Evolutionary conservation across 768 basidiomycete species (phyloP), one percentile per base, ranked within the genome.

Genomic region (Xerocomellus dryophilus): DNA sequence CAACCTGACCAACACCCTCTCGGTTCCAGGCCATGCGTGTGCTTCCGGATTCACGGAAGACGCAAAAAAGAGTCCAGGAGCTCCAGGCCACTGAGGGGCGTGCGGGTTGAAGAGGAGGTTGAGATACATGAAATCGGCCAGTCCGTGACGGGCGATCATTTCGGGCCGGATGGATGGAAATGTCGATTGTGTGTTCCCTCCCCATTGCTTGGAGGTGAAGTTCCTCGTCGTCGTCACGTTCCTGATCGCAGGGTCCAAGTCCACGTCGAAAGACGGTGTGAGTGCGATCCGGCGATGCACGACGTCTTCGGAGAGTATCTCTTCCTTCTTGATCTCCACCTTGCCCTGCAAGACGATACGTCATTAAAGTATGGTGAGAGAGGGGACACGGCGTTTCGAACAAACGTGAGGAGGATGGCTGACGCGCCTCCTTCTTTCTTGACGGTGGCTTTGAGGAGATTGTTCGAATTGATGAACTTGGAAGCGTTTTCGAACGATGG

Each of bases 261-360:
- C 25, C 1, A 64, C 55, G 15, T 61, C 47, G 20, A 40, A 53
- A 18, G 51, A 36, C 2, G 53, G 35, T 6, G 53, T 8, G 32
- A 46, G 42, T 5, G 45, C 56, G 17, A 58, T n/a, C 3, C 59
- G 46, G 7, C 44, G 45, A n/a, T 53, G 42, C 43, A 61, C 56
- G 36, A 65, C 64, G 17, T 60, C 58, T 18, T 63, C 61, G 2
- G 56, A 63, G 23, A 66, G 59, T n/a, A 62, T 34, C 34, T 65
- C 58, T 14, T 62, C 58, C 10, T 56, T 55, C 11, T 60, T 62
- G 39, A 65, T 42, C 29, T 63, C 52, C 4, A 57, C 39, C 23
- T 58, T 56, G 2, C 42, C 35, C 54, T 61, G 47, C 4, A 39
- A 51, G 10, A 42, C 11, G 4, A 23, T 11, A 10, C 0, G 0